These are phyloP conservation scores for Orbilia oligospora DNA, from an alignment of 2,329 filamentous ascomycete genomes.

Conservation along the genomic window DNA sequence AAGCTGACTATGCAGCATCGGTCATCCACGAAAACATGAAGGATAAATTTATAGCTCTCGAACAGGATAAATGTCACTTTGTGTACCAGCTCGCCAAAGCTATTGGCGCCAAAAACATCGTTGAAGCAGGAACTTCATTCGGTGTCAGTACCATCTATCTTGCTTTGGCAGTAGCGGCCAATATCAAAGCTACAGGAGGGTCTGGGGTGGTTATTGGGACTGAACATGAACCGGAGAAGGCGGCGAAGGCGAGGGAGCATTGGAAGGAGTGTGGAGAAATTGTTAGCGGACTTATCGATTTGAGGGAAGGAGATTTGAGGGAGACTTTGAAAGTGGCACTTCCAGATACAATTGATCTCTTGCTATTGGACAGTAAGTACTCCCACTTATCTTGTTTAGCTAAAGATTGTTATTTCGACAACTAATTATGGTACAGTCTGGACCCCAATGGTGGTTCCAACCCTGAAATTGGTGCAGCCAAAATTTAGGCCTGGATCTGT, in stretches of 20 bases:
- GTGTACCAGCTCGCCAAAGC: conserved; percentile 72
- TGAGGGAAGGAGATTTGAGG: conserved; percentile 73
- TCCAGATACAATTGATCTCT: conserved; percentile 70
- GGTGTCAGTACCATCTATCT: conserved; percentile 76
- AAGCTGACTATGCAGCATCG: conserved; percentile 62
- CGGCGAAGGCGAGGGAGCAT: conserved; percentile 70
- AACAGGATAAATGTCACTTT: conserved; percentile 73
- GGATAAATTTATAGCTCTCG: conserved; percentile 75
- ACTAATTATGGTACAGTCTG: conserved; percentile 69
- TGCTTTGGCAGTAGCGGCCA: conserved; percentile 73
- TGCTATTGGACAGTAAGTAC: conserved; percentile 75
- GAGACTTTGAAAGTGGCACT: conserved; percentile 72
- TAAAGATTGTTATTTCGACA: conserved; percentile 48
- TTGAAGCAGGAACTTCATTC: conserved; percentile 76
- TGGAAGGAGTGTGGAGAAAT: conserved; percentile 72
- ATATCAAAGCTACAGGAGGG: conserved; percentile 65
- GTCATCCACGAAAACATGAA: conserved; percentile 68
- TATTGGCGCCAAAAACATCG: conserved; percentile 70
- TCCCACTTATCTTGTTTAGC: neutral
- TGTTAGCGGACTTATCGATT: conserved; percentile 71
- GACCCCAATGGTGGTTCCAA: conserved; percentile 72
- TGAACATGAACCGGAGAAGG: conserved; percentile 74
- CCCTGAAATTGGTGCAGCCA: conserved; percentile 70
- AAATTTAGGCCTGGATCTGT: conserved; percentile 70
- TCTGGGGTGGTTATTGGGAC: conserved; percentile 73